A percentile compares a stretch with the other conserved stretches of the same genome.
These are phyloP conservation scores for Arachis stenosperma DNA, from an alignment of 306 rosid species.

Conservation along the genomic window DNA sequence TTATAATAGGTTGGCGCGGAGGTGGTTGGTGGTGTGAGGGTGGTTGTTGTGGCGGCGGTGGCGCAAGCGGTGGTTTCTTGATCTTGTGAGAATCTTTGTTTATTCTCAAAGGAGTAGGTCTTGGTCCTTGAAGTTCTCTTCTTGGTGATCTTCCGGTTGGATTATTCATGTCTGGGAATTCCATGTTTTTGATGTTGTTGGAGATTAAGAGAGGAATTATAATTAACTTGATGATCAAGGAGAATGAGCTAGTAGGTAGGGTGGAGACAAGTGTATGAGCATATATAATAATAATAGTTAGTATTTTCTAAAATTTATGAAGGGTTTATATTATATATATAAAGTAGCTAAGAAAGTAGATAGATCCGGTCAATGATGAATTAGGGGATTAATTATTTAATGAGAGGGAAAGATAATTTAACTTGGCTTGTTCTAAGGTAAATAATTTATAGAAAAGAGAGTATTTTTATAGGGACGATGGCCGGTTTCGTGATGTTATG, in stretches of 20 bases:
- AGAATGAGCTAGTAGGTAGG: background rate
- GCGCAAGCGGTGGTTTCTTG: constrained; percentile 70
- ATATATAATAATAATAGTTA: no score
- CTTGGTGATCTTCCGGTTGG: constrained; percentile 60
- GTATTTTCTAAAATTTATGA: background rate
- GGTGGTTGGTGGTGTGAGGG: constrained; percentile 41
- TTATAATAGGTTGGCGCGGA: constrained; percentile 68
- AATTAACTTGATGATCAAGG: background rate
- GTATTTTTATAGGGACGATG: constrained; percentile 6
- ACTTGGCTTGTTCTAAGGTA: constrained; percentile 34
- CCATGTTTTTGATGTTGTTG: constrained; percentile 28
- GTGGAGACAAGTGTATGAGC: constrained; percentile 30
- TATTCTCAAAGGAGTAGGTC: constrained; percentile 72
- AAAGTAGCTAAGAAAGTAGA: constrained; percentile 30
- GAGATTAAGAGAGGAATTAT: background rate
- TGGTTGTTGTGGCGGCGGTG: constrained; percentile 33
- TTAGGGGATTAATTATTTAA: constrained; percentile 27
- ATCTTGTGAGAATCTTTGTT: constrained; percentile 78
- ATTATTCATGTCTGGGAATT: constrained; percentile 29
- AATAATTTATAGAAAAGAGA: background rate
- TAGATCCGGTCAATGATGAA: constrained; percentile 53
- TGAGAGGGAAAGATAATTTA: background rate
- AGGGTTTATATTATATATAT: constrained; percentile 31
- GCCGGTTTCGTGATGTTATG: constrained; percentile 66
- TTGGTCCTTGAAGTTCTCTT: constrained; percentile 80